These are phyloP conservation scores for Termitomyces sp. DNA, from an alignment of 768 basidiomycete species.

Conservation along the genomic window DNA sequence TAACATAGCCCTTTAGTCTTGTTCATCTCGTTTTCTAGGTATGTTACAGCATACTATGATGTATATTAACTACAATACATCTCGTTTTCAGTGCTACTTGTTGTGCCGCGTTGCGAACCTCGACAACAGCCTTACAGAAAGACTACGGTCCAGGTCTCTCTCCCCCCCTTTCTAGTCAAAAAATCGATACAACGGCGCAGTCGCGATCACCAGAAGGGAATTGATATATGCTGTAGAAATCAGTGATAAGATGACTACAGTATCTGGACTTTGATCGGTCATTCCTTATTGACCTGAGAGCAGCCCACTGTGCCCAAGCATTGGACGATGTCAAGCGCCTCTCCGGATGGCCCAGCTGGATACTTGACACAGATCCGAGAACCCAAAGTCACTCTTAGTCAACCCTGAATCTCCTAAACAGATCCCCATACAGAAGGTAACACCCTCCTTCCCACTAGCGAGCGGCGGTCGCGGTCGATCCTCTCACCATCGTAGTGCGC, in stretches of 20 bases:
- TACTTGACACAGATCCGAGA: slow-evolving; percentile 24
- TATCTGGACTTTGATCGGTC: slow-evolving; percentile 26
- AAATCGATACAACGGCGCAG: slow-evolving; percentile 27
- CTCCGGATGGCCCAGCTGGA: slow-evolving; percentile 30
- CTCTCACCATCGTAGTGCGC: slow-evolving; percentile 25
- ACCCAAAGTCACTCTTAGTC: neutral
- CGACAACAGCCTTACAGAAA: no score
- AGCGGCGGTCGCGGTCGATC: slow-evolving; percentile 38
- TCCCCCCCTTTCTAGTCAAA: slow-evolving; percentile 30
- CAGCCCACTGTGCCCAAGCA: slow-evolving; percentile 24
- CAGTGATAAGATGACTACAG: slow-evolving; percentile 25
- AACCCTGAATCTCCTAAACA: slow-evolving; percentile 18
- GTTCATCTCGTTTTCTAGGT: no score
- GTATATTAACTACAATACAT: no score
- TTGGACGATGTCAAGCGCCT: slow-evolving; percentile 26
- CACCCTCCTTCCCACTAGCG: slow-evolving; percentile 30
- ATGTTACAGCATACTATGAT: no score
- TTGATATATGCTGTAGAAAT: slow-evolving; percentile 35
- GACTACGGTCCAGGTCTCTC: slow-evolving; percentile 24
- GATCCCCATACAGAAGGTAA: slow-evolving; percentile 34
- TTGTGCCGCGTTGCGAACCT: no score
- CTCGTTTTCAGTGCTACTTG: no score
- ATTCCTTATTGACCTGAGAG: neutral
- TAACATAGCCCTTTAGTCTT: no score
- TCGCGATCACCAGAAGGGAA: slow-evolving; percentile 21